Base-by-base conservation (phyloP, 139 green algal species). In the Ettlia oleoabundans region DNA sequence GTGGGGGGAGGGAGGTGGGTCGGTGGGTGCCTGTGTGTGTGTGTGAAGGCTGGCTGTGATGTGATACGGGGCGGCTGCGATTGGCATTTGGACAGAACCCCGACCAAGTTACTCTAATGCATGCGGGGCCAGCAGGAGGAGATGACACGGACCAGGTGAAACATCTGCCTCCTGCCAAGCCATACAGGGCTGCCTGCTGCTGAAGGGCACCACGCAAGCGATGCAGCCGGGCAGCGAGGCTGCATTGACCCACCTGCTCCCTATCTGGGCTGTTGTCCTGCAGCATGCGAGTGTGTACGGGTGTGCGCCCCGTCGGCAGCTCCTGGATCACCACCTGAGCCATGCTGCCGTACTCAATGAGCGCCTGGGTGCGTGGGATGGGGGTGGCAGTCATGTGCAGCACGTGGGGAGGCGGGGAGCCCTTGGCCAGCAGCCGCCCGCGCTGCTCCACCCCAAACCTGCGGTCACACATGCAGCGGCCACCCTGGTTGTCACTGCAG, bases 351-450 rank as follows among this genome's bases (percentile, higher is more conserved):
- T 65, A 22, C 18, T 65, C 55, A 22, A 28, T 43, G 13, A 47
- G 15, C 35, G 37, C 65, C 35, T 98, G 84, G 18, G 93, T 98
- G 69, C 97, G 90, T 0, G 97, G 97, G 71, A 99, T 99, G 86
- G 97, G 97, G 5, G 97, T 99, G 26, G 97, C 97, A 0, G 91
- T 95, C 96, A 98, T 98, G 84, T 92, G 86, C 63, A 99, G 90
- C 30, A 98, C 83, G 82, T 99, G 96, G 0, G 96, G 95, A 1
- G 89, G 63, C n/a, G 88, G 78, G 4, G 4, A 63, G 15, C 64
- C 64, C 76, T 93, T 92, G 69, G 78, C 74, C 35, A 75, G 67
- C 73, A 98, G 90, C 58, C 65, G 55, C 30, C 93, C 89, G 52
- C 94, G 89, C 90, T 98, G 95, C 74, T 83, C 79, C 74, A 98